Percentiles rank a stretch among this genome's conserved stretches.
Conservation (phyloP, 441 rosid species). For the Hura crepitans region DNA sequence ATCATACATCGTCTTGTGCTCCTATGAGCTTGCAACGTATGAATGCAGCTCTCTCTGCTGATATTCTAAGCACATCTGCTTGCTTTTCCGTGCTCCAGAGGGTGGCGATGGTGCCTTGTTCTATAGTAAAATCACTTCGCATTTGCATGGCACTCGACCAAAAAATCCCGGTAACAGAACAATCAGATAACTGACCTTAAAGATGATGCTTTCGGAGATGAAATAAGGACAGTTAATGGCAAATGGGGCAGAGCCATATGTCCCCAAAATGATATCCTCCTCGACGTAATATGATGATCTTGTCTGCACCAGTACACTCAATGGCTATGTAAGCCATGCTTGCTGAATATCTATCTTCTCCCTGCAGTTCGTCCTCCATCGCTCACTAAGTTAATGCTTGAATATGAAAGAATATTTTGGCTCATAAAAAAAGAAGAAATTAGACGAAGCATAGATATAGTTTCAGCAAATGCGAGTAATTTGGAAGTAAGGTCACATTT, state of each 20-base stretch:
- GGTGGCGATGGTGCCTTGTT: conserved; percentile 50
- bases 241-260: conserved; percentile 52
- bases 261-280: conserved; percentile 40
- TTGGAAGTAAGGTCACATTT: too few relatives aligned
- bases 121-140: conserved; percentile 11
- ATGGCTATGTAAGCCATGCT: conserved; percentile 44
- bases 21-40: conserved; percentile 41
- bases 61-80: conserved; percentile 51
- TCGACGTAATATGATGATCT: conserved; percentile 30
- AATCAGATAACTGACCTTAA: conserved; percentile 30
- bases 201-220: conserved; percentile 46
- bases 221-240: conserved; percentile 52
- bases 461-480: too few relatives aligned
- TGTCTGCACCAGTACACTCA: conserved; percentile 40
- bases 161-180: background rate
- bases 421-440: too few relatives aligned
- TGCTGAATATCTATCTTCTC: conserved; percentile 47
- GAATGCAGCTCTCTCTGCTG: conserved; percentile 51
- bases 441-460: too few relatives aligned
- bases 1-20: conserved; percentile 48
- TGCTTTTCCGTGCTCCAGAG: conserved; percentile 45
- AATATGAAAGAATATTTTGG: too few relatives aligned
- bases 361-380: conserved; percentile 19
- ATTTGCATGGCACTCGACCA: background rate
- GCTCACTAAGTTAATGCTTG: background rate